Conservation (phyloP, 441 rosid genomes). For the Gossypium davidsonii region DNA sequence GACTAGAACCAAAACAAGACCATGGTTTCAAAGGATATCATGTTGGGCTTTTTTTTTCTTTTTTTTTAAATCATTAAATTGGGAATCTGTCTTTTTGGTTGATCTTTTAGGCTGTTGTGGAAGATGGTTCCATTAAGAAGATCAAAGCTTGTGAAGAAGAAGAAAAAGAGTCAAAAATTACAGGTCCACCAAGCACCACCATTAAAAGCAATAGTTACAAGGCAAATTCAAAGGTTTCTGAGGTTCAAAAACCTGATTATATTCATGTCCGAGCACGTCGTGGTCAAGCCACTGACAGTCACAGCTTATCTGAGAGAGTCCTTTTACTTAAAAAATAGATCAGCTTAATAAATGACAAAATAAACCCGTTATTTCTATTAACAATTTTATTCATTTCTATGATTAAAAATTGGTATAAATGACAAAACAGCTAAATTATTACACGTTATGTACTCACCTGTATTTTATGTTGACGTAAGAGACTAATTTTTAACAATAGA, state of each 20-base stretch:
- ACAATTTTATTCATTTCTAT: no score
- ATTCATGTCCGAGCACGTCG: constrained; percentile 89
- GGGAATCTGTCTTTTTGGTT: not conserved
- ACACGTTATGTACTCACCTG: no score
- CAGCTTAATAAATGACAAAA: no score
- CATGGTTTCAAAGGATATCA: not conserved
- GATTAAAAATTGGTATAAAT: no score
- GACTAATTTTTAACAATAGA: no score
- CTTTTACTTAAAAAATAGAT: no score
- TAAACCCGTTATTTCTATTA: rapidly evolving
- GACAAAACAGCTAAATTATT: no score
- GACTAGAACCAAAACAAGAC: not conserved
- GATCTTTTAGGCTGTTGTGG: constrained; percentile 19
- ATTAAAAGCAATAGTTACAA: constrained; percentile 31
- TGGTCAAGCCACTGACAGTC: constrained; percentile 93
- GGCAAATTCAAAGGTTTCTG: constrained; percentile 50
- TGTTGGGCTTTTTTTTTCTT: not conserved
- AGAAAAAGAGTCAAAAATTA: constrained; percentile 41
- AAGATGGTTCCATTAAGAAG: constrained; percentile 35
- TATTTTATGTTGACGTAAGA: no score
- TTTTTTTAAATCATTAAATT: not conserved
- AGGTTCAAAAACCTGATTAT: constrained; percentile 63
- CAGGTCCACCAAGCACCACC: constrained; percentile 30
- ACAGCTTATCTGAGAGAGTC: constrained; percentile 88
- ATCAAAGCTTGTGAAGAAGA: constrained; percentile 37